Base-by-base conservation (phyloP, 768 basidiomycete genomes). In the Leucosporidium scottii region DNA sequence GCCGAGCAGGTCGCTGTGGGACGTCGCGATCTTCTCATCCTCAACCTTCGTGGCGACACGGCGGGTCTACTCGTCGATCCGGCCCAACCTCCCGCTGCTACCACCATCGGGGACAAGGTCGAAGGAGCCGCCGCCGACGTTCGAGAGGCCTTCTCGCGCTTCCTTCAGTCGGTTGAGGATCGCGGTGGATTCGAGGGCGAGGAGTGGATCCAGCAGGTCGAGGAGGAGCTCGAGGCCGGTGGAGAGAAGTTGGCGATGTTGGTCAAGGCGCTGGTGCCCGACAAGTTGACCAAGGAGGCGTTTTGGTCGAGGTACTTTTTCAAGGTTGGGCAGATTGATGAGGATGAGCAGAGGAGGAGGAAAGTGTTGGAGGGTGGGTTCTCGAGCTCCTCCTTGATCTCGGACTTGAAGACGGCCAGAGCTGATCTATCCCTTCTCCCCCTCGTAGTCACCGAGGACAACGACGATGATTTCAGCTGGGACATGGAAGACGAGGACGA, bases 271-370 rank as follows among this genome's bases (percentile, higher is more conserved):
- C 20, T 47, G 34, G 70, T 67, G 31, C 66, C 64, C 20, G 54
- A 23, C 17, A 59, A 64, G 55, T 12, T 75, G 27, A 25, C 54
- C 20, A 59, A 62, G 5, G 83, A 85, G 55, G 80, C 80, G 20
- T 96, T 93, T 78, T 94, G 92, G 92, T 83, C 83, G 49, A 84
- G 92, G 10, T 94, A 90, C 79, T 93, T 92, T 80, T 96, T 93
- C 84, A 84, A 92, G 25, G 62, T 67, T 10, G 25, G 49, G 21
- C 58, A 67, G 61, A 76, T 76, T 48, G 74, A 73, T 47, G 62
- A 70, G 39, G 75, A 76, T 39, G 75, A 76, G 61, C 72, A 57
- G 30, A 85, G 86, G 68, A 85, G 92, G 66, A 89, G 88, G 77
- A 85, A 85, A 39, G 79, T 93, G 44, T 44, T 83, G 85, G 81